Percentiles rank a stretch among this genome's conserved stretches.
These are phyloP conservation scores for Auricularia heimuer DNA, from an alignment of 768 basidiomycete species.

Conservation along the genomic window DNA sequence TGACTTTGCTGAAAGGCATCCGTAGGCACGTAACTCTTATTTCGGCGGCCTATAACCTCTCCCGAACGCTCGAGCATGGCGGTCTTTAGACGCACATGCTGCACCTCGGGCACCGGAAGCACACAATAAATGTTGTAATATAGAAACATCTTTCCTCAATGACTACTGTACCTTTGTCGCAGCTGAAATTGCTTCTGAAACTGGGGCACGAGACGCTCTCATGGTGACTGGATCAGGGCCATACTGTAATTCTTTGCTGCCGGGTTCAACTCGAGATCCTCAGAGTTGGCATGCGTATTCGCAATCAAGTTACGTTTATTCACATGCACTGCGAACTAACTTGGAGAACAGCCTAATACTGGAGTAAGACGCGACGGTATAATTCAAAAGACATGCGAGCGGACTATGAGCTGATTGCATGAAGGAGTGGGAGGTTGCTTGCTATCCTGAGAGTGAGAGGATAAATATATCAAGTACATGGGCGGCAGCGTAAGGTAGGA, in stretches of 20 bases:
- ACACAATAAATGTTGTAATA: too few species aligned
- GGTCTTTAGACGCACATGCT: neutral
- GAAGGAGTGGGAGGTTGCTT: neutral
- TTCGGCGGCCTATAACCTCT: constrained; percentile 76
- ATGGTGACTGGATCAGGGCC: too few species aligned
- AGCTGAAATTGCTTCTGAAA: too few species aligned
- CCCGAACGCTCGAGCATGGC: constrained; percentile 38
- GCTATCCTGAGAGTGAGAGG: neutral
- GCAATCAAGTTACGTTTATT: neutral
- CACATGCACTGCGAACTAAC: neutral
- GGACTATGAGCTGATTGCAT: neutral
- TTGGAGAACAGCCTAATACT: neutral
- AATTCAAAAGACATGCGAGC: neutral
- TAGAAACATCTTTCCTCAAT: too few species aligned
- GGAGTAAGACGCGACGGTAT: neutral
- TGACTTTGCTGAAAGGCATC: neutral
- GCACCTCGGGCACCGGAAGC: too few species aligned
- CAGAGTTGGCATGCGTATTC: neutral
- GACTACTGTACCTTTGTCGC: too few species aligned
- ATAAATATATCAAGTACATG: neutral
- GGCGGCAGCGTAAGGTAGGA: neutral
- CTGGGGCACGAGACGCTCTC: too few species aligned
- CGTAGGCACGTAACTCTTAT: constrained; percentile 72
- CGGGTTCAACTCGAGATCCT: neutral
- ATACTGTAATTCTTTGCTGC: too few species aligned